These are phyloP conservation scores for Phytophthora pluvialis DNA, from an alignment of 352 stramenopile genomes.

Conservation along the genomic window DNA sequence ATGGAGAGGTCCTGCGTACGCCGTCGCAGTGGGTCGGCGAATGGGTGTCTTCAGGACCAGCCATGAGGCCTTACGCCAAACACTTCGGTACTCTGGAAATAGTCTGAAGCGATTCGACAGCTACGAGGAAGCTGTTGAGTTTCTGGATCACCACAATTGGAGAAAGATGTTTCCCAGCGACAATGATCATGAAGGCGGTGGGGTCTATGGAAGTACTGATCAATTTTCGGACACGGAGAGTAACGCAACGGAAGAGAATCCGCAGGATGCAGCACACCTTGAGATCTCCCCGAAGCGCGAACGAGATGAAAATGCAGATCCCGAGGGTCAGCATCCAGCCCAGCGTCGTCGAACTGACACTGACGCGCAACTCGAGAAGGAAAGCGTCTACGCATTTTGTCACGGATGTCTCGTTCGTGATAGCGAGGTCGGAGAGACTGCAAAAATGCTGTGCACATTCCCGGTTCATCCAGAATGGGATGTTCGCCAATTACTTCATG, in stretches of 20 bases:
- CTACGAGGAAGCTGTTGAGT: constrained; percentile 50
- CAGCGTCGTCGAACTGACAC: constrained; percentile 27
- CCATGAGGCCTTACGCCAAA: constrained; percentile 45
- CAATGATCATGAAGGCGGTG: background rate
- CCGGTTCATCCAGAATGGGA: background rate
- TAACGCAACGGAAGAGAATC: background rate
- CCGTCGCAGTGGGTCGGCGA: constrained; percentile 53
- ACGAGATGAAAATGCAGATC: constrained; percentile 4
- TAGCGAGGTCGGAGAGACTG: background rate
- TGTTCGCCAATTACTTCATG: background rate
- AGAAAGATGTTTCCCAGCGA: background rate
- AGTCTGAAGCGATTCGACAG: constrained; percentile 61
- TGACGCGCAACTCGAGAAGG: constrained; percentile 30
- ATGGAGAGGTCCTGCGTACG: constrained; percentile 34
- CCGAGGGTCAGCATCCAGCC: background rate
- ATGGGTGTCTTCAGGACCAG: constrained; percentile 56
- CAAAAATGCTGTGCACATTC: background rate
- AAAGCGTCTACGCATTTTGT: constrained; percentile 53
- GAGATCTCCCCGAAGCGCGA: constrained; percentile 11
- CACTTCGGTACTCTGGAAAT: constrained; percentile 43
- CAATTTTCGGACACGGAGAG: background rate
- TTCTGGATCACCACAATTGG: constrained; percentile 38
- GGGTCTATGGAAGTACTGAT: background rate
- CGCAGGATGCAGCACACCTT: background rate
- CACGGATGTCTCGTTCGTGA: constrained; percentile 22